Conservation (phyloP, 441 rosid species). For the Gossypium armourianum region DNA sequence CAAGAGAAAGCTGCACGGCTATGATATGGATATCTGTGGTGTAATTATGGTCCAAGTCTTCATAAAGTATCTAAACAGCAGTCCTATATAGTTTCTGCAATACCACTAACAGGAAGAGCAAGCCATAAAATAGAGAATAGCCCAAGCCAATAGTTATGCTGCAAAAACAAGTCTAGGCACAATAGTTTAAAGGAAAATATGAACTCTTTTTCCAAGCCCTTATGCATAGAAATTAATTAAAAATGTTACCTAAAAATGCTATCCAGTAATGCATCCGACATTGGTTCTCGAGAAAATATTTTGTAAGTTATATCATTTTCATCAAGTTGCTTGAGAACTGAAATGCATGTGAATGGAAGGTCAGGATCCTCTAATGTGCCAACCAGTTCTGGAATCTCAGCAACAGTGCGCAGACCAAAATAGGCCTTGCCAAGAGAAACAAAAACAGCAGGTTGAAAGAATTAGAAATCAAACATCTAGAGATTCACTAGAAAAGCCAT, state of each 20-base stretch:
- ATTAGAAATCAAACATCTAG: background rate
- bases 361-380: slow-evolving; percentile 67
- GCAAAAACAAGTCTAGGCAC: background rate
- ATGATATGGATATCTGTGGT: background rate
- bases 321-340: slow-evolving; percentile 47
- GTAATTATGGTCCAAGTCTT: background rate
- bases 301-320: slow-evolving; percentile 56
- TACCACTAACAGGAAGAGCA: background rate
- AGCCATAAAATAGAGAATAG: background rate
- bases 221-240: background rate
- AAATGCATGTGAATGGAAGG: slow-evolving; percentile 69
- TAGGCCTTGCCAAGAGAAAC: slow-evolving; percentile 40
- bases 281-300: slow-evolving; percentile 55
- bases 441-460: background rate
- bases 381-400: slow-evolving; percentile 65
- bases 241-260: slow-evolving; percentile 57
- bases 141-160: background rate
- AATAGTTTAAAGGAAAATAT: background rate
- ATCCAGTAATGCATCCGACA: slow-evolving; percentile 59
- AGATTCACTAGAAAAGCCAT: background rate
- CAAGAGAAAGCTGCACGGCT: background rate
- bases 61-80: background rate
- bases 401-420: slow-evolving; percentile 49
- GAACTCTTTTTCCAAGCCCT: background rate
- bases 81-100: background rate